Percentiles rank a stretch among this genome's conserved stretches.
These are phyloP conservation scores for Hypoxylon lienhwacheense DNA, from an alignment of 495 filamentous ascomycete genomes.

Conservation along the genomic window DNA sequence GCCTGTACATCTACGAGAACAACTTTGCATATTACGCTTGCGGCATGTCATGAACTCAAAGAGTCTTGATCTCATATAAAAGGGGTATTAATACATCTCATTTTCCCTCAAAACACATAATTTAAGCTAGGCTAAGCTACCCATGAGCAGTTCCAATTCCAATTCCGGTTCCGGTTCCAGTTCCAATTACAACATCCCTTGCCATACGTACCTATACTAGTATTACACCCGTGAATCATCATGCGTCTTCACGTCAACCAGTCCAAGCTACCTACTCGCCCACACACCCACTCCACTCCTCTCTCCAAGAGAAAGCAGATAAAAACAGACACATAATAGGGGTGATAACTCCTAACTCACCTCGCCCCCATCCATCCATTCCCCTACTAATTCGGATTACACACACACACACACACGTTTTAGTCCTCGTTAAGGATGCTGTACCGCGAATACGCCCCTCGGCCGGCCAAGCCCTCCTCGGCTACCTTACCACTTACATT, in stretches of 20 bases:
- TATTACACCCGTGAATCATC: constrained; percentile 34
- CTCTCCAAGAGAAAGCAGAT: too few relatives aligned
- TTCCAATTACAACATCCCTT: background rate
- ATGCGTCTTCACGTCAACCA: constrained; percentile 13
- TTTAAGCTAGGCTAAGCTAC: too few relatives aligned
- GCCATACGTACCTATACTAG: constrained; percentile 3
- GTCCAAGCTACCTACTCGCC: background rate
- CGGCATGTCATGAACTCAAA: too few relatives aligned
- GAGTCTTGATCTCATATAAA: too few relatives aligned
- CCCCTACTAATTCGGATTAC: too few relatives aligned
- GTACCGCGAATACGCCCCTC: constrained; percentile 39
- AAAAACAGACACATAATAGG: too few relatives aligned
- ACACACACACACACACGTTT: too few relatives aligned
- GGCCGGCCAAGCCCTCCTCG: constrained; percentile 65
- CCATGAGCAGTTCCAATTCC: too few relatives aligned
- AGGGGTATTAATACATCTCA: too few relatives aligned
- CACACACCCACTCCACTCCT: background rate
- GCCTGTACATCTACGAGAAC: too few relatives aligned
- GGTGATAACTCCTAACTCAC: background rate
- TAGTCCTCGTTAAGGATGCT: constrained; percentile 38
- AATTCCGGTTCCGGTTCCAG: constrained; percentile 12
- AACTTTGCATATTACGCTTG: too few relatives aligned
- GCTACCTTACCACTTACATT: constrained; percentile 84
- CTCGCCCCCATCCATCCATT: background rate
- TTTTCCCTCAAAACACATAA: too few relatives aligned